phyloP scores from a whole-genome alignment of 2,329 filamentous ascomycete species.

The Nothophaeocryptopus gaeumannii region DNA sequence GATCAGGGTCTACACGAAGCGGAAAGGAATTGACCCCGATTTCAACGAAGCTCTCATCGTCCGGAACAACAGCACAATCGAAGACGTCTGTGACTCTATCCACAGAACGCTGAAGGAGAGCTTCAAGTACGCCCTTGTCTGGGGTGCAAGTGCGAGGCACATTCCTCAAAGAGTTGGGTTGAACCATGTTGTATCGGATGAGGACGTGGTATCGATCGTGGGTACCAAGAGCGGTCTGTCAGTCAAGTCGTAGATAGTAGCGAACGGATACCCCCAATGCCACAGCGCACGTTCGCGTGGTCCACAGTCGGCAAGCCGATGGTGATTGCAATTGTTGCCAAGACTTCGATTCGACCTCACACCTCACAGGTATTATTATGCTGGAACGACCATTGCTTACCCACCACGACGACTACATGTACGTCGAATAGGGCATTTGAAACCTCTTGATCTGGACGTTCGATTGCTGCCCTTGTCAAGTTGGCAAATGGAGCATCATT shows the following conservation, averaged over 20 bases:
- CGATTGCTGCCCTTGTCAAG: too few species aligned
- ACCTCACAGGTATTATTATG: too few species aligned
- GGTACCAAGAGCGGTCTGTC: conserved; percentile 39
- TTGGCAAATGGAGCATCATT: too few species aligned
- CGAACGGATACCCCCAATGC: too few species aligned
- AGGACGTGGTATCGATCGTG: conserved; percentile 67
- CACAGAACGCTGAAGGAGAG: conserved; percentile 94
- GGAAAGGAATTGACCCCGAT: conserved; percentile 85
- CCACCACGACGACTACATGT: too few species aligned
- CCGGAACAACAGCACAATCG: conserved; percentile 79
- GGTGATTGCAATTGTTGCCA: too few species aligned
- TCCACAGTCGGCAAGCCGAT: too few species aligned
- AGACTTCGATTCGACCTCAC: too few species aligned
- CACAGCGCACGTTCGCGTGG: too few species aligned
- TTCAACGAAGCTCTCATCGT: conserved; percentile 93
- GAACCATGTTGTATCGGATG: conserved; percentile 70
- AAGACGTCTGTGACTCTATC: conserved; percentile 95
- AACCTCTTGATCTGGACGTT: too few species aligned
- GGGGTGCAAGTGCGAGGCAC: conserved; percentile 94
- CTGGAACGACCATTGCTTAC: too few species aligned
- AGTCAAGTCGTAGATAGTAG: conserved; percentile 5
- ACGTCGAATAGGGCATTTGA: too few species aligned
- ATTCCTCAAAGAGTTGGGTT: conserved; percentile 90
- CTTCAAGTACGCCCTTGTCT: conserved; percentile 97
- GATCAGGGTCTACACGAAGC: conserved; percentile 93